These are phyloP conservation scores for Xylaria multiplex DNA, from an alignment of 2,329 filamentous ascomycete species.

Conservation along the genomic window DNA sequence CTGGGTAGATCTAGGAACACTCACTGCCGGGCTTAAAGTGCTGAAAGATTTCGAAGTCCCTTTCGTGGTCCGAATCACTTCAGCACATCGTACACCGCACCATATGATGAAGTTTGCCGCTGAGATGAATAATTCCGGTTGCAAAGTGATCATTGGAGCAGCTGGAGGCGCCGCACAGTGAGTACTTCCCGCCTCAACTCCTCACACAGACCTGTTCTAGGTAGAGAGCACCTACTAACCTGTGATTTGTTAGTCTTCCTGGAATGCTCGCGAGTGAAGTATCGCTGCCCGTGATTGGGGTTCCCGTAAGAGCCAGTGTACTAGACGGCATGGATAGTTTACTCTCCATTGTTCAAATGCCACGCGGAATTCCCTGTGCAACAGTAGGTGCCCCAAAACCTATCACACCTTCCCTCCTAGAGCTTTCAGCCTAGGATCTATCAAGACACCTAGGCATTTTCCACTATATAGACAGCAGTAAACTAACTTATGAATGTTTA, in stretches of 20 bases:
- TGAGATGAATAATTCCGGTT: constrained; percentile 70
- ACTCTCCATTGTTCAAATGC: constrained; percentile 82
- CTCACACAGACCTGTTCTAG: background rate
- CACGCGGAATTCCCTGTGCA: constrained; percentile 75
- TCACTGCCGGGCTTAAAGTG: constrained; percentile 72
- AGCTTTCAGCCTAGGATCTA: background rate
- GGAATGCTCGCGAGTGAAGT: constrained; percentile 60
- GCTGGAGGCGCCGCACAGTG: constrained; percentile 39
- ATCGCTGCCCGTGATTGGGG: constrained; percentile 77
- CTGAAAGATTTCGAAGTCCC: constrained; percentile 77
- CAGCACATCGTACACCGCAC: constrained; percentile 78
- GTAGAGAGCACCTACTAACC: constrained; percentile 14
- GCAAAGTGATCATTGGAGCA: constrained; percentile 79
- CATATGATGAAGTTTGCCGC: constrained; percentile 75
- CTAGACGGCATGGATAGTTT: constrained; percentile 78
- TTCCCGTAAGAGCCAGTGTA: constrained; percentile 78
- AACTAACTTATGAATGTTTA: constrained; percentile 12
- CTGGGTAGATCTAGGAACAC: constrained; percentile 66
- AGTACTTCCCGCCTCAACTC: constrained; percentile 9
- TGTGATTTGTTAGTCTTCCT: constrained; percentile 23
- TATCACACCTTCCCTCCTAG: background rate
- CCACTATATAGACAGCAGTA: background rate
- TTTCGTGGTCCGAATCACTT: constrained; percentile 79
- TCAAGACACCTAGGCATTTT: background rate
- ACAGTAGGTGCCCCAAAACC: constrained; percentile 52